Base-by-base conservation (phyloP, 306 rosid species). In the Vigna angularis region DNA sequence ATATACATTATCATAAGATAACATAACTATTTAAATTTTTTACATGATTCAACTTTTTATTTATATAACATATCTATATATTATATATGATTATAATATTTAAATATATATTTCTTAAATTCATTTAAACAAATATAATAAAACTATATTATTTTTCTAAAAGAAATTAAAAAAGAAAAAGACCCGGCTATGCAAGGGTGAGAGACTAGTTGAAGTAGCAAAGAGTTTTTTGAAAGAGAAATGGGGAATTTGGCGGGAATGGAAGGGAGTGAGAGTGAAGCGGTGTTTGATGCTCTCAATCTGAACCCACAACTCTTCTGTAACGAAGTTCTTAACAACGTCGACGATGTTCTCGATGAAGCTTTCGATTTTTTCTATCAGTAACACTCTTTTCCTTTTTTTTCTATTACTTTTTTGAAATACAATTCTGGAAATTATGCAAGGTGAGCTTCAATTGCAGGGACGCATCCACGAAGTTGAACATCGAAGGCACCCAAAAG, bases 261-360 rank as follows among this genome's bases (percentile, higher is more conserved):
- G 96, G 96, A 88, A 78, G 93, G 83, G 40, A 85, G 88, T 15
- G 82, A 89, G 44, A 83, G 96, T 67, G 98, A 95, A 57, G 87
- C 85, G 7, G 61, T 86, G 9, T 93, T 91, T 53, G 82, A 86
- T 65, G 89, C 93, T 28, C 84, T 91, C 9, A 85, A 89, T 83
- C 86, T 87, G 17, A 87, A 95, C 53, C 98, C 99, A 0, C 91
- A 85, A 68, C 90, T 91, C 53, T 95, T 91, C 83, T 52, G 91
- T 66, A 93, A 95, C 78, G 90, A 83, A 82, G 85, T 87, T 81
- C 85, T 93, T 72, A 93, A 93, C 86, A 49, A 68, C 49, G 87
- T 84, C 32, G 98, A 93, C 69, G 88, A 90, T 53, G 79, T 90
- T 50, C 72, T 87, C 20, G 79, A 81, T 6, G 88, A 93, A 13